Percentiles rank a stretch among this genome's conserved stretches.
phyloP scores from a whole-genome alignment of 805 yeast species.

The Teunomyces barrocoloradensis region DNA sequence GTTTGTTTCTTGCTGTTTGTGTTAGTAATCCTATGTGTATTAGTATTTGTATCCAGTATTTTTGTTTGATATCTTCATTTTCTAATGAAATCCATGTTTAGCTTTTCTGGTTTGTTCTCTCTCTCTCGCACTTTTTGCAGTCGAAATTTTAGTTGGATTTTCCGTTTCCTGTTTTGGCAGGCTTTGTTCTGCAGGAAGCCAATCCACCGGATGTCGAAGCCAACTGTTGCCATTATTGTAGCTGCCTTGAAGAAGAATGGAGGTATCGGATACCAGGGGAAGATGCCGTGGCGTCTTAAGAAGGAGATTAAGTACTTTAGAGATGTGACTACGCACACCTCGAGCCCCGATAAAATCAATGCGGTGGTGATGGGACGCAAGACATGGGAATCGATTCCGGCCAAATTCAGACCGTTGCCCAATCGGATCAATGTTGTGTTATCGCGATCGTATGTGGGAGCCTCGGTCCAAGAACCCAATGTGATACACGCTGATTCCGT shows the following conservation, averaged over 20 bases:
- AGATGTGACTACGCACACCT: slow-evolving; percentile 57
- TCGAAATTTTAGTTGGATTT: background rate
- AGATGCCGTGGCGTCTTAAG: slow-evolving; percentile 82
- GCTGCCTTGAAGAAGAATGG: slow-evolving; percentile 79
- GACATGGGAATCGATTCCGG: slow-evolving; percentile 94
- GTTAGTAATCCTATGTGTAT: slow-evolving; percentile 4
- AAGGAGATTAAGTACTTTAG: slow-evolving; percentile 85
- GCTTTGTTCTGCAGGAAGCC: background rate
- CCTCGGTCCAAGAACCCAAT: slow-evolving; percentile 18
- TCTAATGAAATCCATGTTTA: background rate
- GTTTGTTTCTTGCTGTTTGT: slow-evolving; percentile 1
- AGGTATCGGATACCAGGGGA: slow-evolving; percentile 84
- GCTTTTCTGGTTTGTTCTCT: background rate
- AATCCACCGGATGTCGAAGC: background rate
- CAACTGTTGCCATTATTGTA: slow-evolving; percentile 54
- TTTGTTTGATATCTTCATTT: background rate
- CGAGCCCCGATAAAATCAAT: slow-evolving; percentile 39
- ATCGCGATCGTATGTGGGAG: slow-evolving; percentile 44
- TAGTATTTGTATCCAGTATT: slow-evolving; percentile 1
- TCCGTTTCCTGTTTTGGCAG: background rate
- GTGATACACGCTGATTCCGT: slow-evolving; percentile 30
- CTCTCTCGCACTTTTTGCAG: background rate
- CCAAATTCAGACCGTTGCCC: slow-evolving; percentile 77
- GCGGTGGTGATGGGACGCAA: slow-evolving; percentile 95
- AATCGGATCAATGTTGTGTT: slow-evolving; percentile 73